Evolutionary conservation across 768 basidiomycete species (phyloP).

Genomic region (Trametes cubensis): DNA sequence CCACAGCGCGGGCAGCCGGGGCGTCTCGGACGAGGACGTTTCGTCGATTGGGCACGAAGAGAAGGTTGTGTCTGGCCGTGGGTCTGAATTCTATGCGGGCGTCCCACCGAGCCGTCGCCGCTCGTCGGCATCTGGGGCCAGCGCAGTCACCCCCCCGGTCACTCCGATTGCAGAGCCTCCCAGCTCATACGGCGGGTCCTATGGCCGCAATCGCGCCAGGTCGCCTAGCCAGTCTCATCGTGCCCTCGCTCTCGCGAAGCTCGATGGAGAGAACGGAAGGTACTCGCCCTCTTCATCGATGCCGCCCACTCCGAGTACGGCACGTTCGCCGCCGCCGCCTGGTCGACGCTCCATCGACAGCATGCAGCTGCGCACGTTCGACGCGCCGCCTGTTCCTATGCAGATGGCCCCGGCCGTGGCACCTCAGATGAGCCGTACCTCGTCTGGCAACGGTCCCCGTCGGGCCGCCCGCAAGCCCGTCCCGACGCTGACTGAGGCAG

Average conservation of each 20-base stretch:
- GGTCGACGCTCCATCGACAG: conserved; percentile 18
- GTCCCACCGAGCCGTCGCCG: conserved; percentile 20
- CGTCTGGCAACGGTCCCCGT: conserved; percentile 19
- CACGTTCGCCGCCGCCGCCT: conserved; percentile 3
- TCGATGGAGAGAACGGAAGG: conserved; percentile 12
- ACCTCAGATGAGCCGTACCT: conserved; percentile 17
- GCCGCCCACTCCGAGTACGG: conserved; percentile 10
- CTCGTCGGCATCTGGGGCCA: conserved; percentile 9
- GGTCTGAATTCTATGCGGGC: conserved; percentile 21
- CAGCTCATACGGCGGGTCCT: neutral
- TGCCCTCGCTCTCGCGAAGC: conserved; percentile 22
- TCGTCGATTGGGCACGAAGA: conserved; percentile 19
- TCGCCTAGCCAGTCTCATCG: conserved; percentile 19
- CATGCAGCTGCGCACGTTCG: conserved; percentile 14
- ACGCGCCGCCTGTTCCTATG: neutral
- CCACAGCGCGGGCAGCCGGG: conserved; percentile 4
- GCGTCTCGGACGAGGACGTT: conserved; percentile 20
- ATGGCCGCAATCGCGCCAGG: conserved; percentile 10
- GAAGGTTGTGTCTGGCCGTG: conserved; percentile 8
- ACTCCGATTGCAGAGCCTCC: conserved; percentile 13
- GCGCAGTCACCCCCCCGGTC: neutral
- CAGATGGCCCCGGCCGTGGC: conserved; percentile 4
- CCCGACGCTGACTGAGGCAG: conserved; percentile 23
- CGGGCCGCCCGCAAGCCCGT: conserved; percentile 29
- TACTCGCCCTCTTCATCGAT: conserved; percentile 1